Conservation (phyloP, 306 rosid genomes). For the Sechiopsis laciniata region DNA sequence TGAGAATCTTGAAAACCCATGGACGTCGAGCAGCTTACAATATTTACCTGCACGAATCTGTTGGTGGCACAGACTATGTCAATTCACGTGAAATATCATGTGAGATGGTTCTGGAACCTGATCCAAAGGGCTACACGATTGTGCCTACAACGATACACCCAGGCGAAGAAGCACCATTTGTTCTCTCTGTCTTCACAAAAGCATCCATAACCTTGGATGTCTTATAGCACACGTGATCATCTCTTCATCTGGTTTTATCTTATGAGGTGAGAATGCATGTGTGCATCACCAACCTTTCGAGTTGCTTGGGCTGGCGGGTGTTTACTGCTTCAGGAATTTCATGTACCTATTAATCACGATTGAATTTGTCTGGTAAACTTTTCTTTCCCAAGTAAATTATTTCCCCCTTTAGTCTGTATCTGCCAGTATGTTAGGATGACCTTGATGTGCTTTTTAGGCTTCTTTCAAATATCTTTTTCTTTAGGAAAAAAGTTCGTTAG, state of each 20-base stretch:
- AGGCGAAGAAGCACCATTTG: slow-evolving; percentile 98
- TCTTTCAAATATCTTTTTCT: background rate
- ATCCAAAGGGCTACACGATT: slow-evolving; percentile 96
- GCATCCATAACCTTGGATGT: slow-evolving; percentile 86
- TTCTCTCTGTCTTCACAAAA: slow-evolving; percentile 95
- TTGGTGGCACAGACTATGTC: slow-evolving; percentile 95
- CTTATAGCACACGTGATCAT: slow-evolving; percentile 39
- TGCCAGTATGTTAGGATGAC: background rate
- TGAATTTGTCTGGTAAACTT: slow-evolving; percentile 15
- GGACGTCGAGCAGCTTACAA: slow-evolving; percentile 93
- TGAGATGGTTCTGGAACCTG: slow-evolving; percentile 98
- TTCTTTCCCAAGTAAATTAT: background rate
- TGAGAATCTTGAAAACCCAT: slow-evolving; percentile 96
- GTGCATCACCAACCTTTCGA: slow-evolving; percentile 30
- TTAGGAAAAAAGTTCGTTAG: too few relatives aligned
- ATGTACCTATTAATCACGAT: slow-evolving; percentile 26
- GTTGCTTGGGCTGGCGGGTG: slow-evolving; percentile 50
- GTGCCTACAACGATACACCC: slow-evolving; percentile 99
- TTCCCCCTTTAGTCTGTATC: background rate
- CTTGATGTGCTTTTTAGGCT: background rate
- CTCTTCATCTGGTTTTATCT: slow-evolving; percentile 30
- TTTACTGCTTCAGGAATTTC: slow-evolving; percentile 27
- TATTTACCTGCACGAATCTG: slow-evolving; percentile 98
- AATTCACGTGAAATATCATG: slow-evolving; percentile 98
- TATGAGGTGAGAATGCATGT: slow-evolving; percentile 22